Conservation (phyloP, 2,329 filamentous ascomycete genomes). For the Didymella arachidicola region DNA sequence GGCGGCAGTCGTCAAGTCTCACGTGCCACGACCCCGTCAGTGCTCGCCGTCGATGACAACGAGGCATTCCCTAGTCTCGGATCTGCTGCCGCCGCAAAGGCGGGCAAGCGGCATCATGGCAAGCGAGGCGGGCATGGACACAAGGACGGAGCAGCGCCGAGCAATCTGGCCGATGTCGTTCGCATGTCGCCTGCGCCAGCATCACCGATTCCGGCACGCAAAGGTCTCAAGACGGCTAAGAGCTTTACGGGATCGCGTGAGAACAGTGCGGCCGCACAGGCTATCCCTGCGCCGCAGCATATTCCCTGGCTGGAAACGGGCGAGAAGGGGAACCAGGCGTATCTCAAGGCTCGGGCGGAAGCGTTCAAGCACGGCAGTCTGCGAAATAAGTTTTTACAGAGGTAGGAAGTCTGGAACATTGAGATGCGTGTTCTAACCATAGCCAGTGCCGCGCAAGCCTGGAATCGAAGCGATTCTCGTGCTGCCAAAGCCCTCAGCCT, state of each 20-base stretch:
- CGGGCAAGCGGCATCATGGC: conserved; percentile 89
- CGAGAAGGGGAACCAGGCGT: conserved; percentile 87
- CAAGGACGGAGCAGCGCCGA: conserved; percentile 64
- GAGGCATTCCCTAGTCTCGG: conserved; percentile 94
- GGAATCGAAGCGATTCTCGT: conserved; percentile 96
- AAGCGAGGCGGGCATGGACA: conserved; percentile 83
- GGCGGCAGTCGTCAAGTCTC: conserved; percentile 83
- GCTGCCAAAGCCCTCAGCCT: conserved; percentile 94
- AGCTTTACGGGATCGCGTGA: conserved; percentile 73
- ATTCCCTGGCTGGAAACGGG: conserved; percentile 98
- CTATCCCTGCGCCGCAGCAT: conserved; percentile 86
- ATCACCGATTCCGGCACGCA: conserved; percentile 64
- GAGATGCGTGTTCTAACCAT: conserved; percentile 18
- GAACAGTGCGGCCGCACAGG: conserved; percentile 80
- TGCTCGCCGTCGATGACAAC: conserved; percentile 86
- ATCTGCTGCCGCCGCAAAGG: conserved; percentile 74
- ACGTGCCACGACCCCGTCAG: conserved; percentile 68
- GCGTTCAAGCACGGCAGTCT: conserved; percentile 97
- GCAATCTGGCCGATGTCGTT: conserved; percentile 89
- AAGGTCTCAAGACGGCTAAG: conserved; percentile 69
- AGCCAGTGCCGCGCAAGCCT: conserved; percentile 88
- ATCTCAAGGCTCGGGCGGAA: conserved; percentile 92
- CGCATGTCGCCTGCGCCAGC: conserved; percentile 92
- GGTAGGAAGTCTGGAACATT: conserved; percentile 60
- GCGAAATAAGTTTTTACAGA: conserved; percentile 96